These are phyloP conservation scores for Puccinellia tenuiflora DNA, from an alignment of 176 grass and related monocot genomes.

Conservation along the genomic window DNA sequence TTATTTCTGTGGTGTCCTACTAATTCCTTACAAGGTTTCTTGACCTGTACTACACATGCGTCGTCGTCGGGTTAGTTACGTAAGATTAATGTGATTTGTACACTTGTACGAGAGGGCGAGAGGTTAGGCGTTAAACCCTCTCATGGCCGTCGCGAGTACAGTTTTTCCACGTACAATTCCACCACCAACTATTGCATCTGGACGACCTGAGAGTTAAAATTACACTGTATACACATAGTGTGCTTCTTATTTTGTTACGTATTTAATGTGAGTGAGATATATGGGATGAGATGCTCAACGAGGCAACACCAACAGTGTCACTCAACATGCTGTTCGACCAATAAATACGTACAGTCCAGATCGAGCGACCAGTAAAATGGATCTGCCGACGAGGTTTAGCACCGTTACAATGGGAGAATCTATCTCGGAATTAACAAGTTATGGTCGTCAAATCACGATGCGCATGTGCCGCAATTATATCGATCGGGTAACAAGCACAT, in stretches of 20 bases:
- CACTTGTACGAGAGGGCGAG: neutral
- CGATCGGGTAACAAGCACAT: neutral
- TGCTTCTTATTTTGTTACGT: neutral
- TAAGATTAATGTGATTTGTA: neutral
- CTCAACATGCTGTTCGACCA: neutral
- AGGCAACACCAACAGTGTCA: neutral
- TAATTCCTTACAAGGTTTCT: neutral
- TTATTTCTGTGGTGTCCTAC: neutral
- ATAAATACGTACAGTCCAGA: neutral
- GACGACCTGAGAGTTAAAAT: neutral
- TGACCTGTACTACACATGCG: neutral
- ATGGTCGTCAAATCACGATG: neutral
- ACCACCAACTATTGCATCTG: neutral
- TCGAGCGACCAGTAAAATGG: neutral
- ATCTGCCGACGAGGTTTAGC: neutral
- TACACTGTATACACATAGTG: neutral
- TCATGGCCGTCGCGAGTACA: neutral
- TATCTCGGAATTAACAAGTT: neutral
- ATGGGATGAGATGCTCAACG: neutral
- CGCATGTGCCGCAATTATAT: conserved; percentile 35
- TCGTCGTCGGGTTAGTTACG: neutral
- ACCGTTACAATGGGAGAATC: neutral
- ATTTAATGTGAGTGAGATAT: neutral
- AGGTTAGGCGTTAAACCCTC: neutral
- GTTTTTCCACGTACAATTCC: neutral